Conservation (phyloP, 805 yeast genomes). For the Starmera pachycereana region DNA sequence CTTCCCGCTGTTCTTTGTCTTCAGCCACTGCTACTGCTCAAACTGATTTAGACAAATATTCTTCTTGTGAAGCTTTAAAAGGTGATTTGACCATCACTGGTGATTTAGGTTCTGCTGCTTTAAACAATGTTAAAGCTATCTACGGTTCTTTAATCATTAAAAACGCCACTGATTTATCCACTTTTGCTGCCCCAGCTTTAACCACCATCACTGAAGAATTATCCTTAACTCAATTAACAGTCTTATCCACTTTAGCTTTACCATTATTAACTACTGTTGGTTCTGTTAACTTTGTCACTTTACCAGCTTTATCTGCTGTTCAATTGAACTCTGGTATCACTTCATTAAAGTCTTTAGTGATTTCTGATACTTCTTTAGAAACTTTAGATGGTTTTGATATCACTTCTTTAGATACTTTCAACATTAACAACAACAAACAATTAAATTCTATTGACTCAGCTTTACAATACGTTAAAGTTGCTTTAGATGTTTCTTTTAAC, state of each 20-base stretch:
- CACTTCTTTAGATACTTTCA: slow-evolving; percentile 37
- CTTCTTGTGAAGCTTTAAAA: slow-evolving; percentile 67
- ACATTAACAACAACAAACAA: slow-evolving; percentile 86
- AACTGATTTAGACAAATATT: slow-evolving; percentile 61
- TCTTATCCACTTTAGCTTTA: slow-evolving; percentile 56
- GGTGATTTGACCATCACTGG: slow-evolving; percentile 74
- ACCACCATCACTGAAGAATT: slow-evolving; percentile 66
- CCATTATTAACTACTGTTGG: slow-evolving; percentile 80
- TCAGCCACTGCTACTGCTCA: slow-evolving; percentile 70
- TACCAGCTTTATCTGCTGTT: slow-evolving; percentile 71
- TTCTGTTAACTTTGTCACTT: slow-evolving; percentile 65
- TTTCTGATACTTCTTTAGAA: slow-evolving; percentile 66
- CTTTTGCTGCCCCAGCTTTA: slow-evolving; percentile 73
- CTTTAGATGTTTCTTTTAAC: slow-evolving; percentile 77
- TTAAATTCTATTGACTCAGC: slow-evolving; percentile 64
- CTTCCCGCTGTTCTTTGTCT: slow-evolving; percentile 57
- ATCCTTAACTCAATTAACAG: slow-evolving; percentile 50
- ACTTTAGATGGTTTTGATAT: slow-evolving; percentile 58
- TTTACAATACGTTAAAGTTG: slow-evolving; percentile 61
- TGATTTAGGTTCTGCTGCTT: slow-evolving; percentile 48
- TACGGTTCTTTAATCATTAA: slow-evolving; percentile 63
- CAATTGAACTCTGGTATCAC: slow-evolving; percentile 65
- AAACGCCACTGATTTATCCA: slow-evolving; percentile 52
- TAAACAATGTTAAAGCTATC: slow-evolving; percentile 68
- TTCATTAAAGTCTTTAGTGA: slow-evolving; percentile 56